Conservation (phyloP, 1,139 yeast species). For the Saccharomycopsis crataegensis region DNA sequence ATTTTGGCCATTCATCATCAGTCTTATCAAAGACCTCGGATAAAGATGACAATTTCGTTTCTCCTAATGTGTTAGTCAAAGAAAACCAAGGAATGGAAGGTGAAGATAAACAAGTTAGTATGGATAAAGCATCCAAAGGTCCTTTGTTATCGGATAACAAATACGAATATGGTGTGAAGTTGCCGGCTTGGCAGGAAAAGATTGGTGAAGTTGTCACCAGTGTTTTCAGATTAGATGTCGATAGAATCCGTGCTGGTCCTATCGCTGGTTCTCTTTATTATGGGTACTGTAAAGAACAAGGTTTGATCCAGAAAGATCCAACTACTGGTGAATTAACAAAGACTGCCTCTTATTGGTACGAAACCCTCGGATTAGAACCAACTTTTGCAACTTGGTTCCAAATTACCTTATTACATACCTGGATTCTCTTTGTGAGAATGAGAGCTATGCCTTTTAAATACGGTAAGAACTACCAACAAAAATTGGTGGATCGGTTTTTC, state of each 20-base stretch:
- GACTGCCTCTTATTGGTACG: constrained; percentile 67
- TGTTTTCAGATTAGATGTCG: constrained; percentile 78
- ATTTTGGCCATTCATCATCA: not conserved
- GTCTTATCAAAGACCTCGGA: not conserved
- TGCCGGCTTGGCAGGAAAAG: constrained; percentile 63
- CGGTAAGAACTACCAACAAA: constrained; percentile 87
- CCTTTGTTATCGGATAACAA: constrained; percentile 47
- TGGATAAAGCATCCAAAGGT: constrained; percentile 27
- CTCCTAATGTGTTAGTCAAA: constrained; percentile 10
- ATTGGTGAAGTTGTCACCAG: constrained; percentile 68
- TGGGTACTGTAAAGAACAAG: constrained; percentile 81
- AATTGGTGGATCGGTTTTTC: constrained; percentile 81
- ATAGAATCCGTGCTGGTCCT: constrained; percentile 84
- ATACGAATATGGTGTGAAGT: constrained; percentile 47
- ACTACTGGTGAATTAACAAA: constrained; percentile 57
- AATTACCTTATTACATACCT: constrained; percentile 79
- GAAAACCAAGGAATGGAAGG: constrained; percentile 22
- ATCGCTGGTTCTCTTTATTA: constrained; percentile 86
- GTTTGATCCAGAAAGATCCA: constrained; percentile 66
- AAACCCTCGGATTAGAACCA: constrained; percentile 71
- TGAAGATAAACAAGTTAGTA: constrained; percentile 23
- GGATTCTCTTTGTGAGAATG: constrained; percentile 93
- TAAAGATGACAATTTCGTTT: constrained; percentile 1
- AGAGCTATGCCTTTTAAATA: constrained; percentile 90
- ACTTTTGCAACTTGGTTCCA: constrained; percentile 95